phyloP scores from a whole-genome alignment of 371 early-diverging fungal species.

The Mortierella sp. region DNA sequence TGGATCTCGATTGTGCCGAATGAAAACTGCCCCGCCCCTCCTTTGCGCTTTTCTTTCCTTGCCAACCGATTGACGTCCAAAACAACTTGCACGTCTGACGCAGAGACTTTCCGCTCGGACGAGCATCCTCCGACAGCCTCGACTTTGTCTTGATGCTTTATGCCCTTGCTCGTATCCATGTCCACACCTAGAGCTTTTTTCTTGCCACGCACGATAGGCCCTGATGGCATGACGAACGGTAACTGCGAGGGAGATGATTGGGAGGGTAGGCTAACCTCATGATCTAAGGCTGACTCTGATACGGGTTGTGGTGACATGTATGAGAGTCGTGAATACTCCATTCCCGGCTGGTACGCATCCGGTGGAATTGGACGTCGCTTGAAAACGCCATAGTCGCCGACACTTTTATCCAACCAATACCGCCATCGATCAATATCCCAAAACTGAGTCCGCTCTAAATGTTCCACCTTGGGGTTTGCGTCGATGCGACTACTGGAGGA shows the following conservation, averaged over 20 bases:
- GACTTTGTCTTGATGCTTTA: background rate
- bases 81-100: constrained; percentile 10
- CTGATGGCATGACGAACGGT: background rate
- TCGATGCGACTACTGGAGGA: background rate
- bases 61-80: constrained; percentile 40
- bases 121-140: constrained; percentile 22
- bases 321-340: background rate
- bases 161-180: background rate
- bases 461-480: background rate
- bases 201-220: background rate
- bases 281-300: background rate
- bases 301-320: background rate
- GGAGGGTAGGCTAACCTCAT: background rate
- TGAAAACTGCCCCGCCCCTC: constrained; percentile 17
- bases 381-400: constrained; percentile 33
- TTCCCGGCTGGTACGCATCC: background rate
- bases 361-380: constrained; percentile 29
- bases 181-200: background rate
- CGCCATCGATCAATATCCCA: constrained; percentile 56
- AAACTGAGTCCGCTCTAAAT: constrained; percentile 38
- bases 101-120: background rate
- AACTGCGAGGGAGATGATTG: background rate
- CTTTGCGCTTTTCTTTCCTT: constrained; percentile 5
- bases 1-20: constrained; percentile 48
- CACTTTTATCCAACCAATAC: constrained; percentile 42